phyloP scores from a whole-genome alignment of 2,329 filamentous ascomycete species.

The Colletotrichum tamarilloi region DNA sequence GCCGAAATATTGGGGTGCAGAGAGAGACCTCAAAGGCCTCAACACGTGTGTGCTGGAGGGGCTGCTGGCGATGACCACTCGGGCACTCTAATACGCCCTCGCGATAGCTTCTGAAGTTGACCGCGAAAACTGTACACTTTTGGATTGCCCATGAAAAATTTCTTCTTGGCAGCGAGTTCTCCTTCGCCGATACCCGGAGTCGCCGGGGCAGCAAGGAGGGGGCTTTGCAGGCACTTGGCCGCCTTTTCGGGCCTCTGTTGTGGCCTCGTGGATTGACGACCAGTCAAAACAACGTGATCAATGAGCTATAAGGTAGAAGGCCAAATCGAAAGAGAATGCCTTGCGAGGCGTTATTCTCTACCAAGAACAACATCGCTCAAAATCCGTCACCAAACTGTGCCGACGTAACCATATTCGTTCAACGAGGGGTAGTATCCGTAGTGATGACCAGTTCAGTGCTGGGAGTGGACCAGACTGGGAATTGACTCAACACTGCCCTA shows the following conservation, averaged over 20 bases:
- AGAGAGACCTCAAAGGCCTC: neutral
- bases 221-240: conserved; percentile 34
- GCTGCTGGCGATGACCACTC: neutral
- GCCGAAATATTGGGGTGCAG: conserved; percentile 10
- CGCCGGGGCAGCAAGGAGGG: conserved; percentile 16
- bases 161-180: neutral
- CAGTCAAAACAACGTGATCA: conserved; percentile 19
- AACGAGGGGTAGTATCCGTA: neutral
- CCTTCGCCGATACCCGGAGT: conserved; percentile 3
- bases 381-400: neutral
- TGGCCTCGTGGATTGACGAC: conserved; percentile 20
- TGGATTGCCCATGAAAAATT: neutral
- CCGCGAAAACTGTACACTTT: neutral
- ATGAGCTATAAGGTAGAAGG: neutral
- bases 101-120: neutral
- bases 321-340: conserved; percentile 18
- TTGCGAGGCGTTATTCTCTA: conserved; percentile 17
- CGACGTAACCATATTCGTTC: neutral
- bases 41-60: neutral
- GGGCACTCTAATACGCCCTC: neutral
- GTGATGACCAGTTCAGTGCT: neutral
- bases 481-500: conserved; percentile 4
- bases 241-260: conserved; percentile 32
- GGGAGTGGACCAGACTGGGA: conserved; percentile 12
- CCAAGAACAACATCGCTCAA: conserved; percentile 3